Evolutionary conservation across 2,329 filamentous ascomycete species (phyloP).

Genomic region (Fusarium kyushuense): DNA sequence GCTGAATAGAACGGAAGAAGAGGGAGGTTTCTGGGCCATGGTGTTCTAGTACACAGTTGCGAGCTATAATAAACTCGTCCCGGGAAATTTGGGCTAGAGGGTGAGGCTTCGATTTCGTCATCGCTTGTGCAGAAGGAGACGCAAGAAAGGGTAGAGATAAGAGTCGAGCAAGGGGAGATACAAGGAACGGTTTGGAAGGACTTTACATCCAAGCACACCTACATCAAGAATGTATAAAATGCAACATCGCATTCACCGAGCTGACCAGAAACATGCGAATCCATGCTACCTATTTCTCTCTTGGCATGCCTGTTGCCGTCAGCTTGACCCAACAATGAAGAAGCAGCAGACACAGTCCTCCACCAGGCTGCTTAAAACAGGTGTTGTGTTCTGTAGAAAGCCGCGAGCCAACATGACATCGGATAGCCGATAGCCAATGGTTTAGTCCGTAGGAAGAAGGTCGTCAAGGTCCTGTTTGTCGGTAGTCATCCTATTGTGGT

Average conservation of each 20-base stretch:
- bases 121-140: background rate
- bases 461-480: background rate
- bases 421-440: background rate
- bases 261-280: background rate
- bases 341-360: background rate
- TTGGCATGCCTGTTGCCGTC: background rate
- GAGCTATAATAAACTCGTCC: conserved; percentile 63
- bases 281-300: background rate
- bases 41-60: conserved; percentile 58
- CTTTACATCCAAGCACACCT: background rate
- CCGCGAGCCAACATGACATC: background rate
- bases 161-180: background rate
- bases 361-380: background rate
- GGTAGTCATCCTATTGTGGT: background rate
- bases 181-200: background rate
- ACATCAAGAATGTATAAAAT: background rate
- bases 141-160: background rate
- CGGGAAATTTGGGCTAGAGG: conserved; percentile 64
- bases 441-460: background rate
- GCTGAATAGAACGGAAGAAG: conserved; percentile 67
- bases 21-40: conserved; percentile 43
- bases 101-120: conserved; percentile 43
- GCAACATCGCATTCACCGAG: background rate
- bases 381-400: background rate
- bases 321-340: background rate